A percentile compares a stretch with the other conserved stretches of the same genome.
These are phyloP conservation scores for Adansonia digitata DNA, from an alignment of 345 rosid genomes.

Conservation along the genomic window DNA sequence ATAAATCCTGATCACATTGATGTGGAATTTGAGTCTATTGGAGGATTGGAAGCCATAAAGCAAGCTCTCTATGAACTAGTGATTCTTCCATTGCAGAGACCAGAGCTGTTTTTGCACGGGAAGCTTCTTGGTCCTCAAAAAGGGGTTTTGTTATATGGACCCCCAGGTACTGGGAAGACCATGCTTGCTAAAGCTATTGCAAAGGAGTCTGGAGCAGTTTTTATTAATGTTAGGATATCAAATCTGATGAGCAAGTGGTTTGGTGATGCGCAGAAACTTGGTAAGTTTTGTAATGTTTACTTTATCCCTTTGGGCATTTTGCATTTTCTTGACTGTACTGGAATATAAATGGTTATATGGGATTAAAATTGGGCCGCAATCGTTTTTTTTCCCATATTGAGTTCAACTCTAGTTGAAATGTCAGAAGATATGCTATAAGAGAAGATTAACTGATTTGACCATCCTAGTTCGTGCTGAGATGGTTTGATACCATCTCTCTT, in stretches of 20 bases:
- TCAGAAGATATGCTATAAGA: background rate
- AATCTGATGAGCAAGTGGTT: slow-evolving; percentile 99
- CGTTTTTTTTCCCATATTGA: background rate
- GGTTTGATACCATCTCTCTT: background rate
- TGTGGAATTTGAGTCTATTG: slow-evolving; percentile 86
- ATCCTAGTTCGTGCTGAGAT: background rate
- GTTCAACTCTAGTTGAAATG: background rate
- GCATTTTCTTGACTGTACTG: background rate
- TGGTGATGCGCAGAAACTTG: slow-evolving; percentile 99
- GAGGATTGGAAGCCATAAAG: slow-evolving; percentile 81
- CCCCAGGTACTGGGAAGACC: slow-evolving; percentile 99
- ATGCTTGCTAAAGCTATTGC: slow-evolving; percentile 99
- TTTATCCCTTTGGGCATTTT: background rate
- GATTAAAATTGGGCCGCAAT: background rate
- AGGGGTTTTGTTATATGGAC: slow-evolving; percentile 90
- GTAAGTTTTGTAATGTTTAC: slow-evolving; percentile 34
- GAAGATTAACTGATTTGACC: background rate
- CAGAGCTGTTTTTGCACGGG: slow-evolving; percentile 83
- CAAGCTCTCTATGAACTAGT: slow-evolving; percentile 82
- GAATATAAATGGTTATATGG: background rate
- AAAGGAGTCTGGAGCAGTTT: slow-evolving; percentile 94
- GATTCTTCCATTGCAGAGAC: slow-evolving; percentile 83
- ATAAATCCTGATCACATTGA: slow-evolving; percentile 89
- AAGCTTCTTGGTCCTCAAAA: slow-evolving; percentile 95
- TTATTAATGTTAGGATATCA: slow-evolving; percentile 81